These are phyloP conservation scores for Eutrema japonicum DNA, from an alignment of 345 rosid genomes.

Conservation along the genomic window DNA sequence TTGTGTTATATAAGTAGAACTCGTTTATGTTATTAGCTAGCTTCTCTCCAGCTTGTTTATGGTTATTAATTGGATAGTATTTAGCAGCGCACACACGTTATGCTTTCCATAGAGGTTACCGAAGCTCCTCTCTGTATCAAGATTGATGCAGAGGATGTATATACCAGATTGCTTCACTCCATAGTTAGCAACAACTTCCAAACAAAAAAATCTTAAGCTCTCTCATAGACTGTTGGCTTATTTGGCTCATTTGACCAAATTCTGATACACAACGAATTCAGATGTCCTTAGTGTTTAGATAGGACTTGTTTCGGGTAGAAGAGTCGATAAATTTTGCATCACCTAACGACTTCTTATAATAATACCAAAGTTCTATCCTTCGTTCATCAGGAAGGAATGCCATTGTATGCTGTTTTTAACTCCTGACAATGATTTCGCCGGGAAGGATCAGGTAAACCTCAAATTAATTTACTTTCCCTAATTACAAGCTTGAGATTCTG, in stretches of 20 bases:
- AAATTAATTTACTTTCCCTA: not conserved
- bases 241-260: not conserved
- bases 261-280: not conserved
- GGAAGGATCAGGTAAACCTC: conserved; percentile 77
- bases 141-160: conserved; percentile 12
- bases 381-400: conserved; percentile 85
- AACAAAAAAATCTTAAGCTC: not conserved
- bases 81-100: not conserved
- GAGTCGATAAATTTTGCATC: not conserved
- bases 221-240: not conserved
- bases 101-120: not conserved
- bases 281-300: not conserved
- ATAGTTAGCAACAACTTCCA: not conserved
- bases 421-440: conserved; percentile 95
- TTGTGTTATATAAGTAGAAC: not conserved
- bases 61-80: not conserved
- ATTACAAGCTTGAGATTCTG: conserved; percentile 1
- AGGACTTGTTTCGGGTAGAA: conserved; percentile 4
- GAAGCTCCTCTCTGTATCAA: not conserved
- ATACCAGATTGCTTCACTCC: not conserved
- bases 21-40: not conserved
- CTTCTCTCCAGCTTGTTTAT: not conserved
- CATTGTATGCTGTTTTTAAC: conserved; percentile 99
- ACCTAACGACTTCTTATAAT: not conserved
- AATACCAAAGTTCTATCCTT: not conserved